Evolutionary conservation across 192 early-diverging fungal species (phyloP).

Genomic region (Coemansia sp.): DNA sequence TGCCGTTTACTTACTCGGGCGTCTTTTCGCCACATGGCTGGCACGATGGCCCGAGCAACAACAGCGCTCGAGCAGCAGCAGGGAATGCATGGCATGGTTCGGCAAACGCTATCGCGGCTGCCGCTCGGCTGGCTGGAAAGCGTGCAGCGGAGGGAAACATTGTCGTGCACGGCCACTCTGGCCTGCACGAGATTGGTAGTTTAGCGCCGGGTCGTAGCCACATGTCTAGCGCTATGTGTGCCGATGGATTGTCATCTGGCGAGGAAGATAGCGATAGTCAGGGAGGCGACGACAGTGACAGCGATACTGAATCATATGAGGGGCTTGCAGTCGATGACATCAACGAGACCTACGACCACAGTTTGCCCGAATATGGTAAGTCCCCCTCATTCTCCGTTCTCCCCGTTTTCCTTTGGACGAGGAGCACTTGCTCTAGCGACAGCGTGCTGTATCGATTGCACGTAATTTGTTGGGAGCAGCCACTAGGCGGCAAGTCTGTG

Average conservation of each 20-base stretch:
- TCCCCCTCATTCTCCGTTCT: background rate
- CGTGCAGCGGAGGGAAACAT: slow-evolving; percentile 5
- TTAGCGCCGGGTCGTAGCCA: slow-evolving; percentile 22
- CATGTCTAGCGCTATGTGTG: slow-evolving; percentile 34
- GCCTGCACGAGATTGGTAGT: slow-evolving; percentile 16
- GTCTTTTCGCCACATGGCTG: slow-evolving; percentile 43
- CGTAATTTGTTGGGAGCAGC: background rate
- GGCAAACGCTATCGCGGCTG: background rate
- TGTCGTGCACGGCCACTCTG: slow-evolving; percentile 11
- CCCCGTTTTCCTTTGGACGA: background rate
- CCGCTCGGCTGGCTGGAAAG: background rate
- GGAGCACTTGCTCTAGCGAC: background rate
- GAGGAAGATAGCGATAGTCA: slow-evolving; percentile 24
- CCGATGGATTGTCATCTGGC: slow-evolving; percentile 20
- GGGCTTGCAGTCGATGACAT: slow-evolving; percentile 55
- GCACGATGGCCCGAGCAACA: slow-evolving; percentile 3
- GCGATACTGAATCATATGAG: slow-evolving; percentile 50
- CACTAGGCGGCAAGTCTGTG: background rate
- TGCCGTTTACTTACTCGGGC: slow-evolving; percentile 54
- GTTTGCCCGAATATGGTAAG: slow-evolving; percentile 50
- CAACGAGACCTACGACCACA: slow-evolving; percentile 56
- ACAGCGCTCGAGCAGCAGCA: background rate
- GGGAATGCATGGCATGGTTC: background rate
- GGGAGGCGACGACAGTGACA: slow-evolving; percentile 34
- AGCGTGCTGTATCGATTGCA: too few relatives aligned